A percentile compares a stretch with the other conserved stretches of the same genome.
Evolutionary conservation across 192 early-diverging fungal species (phyloP).

Genomic region (Podila verticillata): DNA sequence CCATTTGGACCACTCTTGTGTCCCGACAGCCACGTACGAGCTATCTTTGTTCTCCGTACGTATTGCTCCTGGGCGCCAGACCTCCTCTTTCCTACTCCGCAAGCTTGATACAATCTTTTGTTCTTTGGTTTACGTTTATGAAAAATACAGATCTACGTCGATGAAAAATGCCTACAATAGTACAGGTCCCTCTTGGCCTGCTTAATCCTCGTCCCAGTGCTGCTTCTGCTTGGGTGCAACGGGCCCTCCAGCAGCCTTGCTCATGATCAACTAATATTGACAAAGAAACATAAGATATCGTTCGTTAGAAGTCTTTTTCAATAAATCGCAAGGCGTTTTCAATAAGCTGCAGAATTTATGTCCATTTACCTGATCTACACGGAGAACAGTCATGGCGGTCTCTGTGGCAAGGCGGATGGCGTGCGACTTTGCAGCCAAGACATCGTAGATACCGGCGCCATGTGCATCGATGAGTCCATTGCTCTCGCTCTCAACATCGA

Average conservation of each 20-base stretch:
- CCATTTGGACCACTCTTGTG: no score
- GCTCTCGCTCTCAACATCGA: constrained; percentile 83
- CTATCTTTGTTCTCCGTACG: no score
- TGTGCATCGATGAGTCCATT: constrained; percentile 82
- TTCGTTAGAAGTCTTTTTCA: not conserved
- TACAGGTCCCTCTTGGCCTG: not conserved
- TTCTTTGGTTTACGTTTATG: no score
- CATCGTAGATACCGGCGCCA: constrained; percentile 80
- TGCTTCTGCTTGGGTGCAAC: constrained; percentile 88
- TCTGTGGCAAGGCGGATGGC: constrained; percentile 92
- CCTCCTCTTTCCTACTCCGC: no score
- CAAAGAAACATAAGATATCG: not conserved
- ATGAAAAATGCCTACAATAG: not conserved
- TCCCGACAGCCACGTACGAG: no score
- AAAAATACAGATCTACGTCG: no score
- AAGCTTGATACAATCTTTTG: no score
- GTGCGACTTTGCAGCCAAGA: constrained; percentile 84
- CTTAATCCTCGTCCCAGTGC: constrained; percentile 86
- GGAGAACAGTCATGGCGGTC: constrained; percentile 91
- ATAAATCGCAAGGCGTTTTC: not conserved
- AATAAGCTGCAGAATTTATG: not conserved
- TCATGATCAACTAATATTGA: constrained; percentile 89
- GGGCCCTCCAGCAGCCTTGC: constrained; percentile 95
- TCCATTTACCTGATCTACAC: constrained; percentile 87
- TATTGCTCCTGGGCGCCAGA: no score